Base-by-base conservation (phyloP, 2,329 filamentous ascomycete species). In the Penicillium sp. region DNA sequence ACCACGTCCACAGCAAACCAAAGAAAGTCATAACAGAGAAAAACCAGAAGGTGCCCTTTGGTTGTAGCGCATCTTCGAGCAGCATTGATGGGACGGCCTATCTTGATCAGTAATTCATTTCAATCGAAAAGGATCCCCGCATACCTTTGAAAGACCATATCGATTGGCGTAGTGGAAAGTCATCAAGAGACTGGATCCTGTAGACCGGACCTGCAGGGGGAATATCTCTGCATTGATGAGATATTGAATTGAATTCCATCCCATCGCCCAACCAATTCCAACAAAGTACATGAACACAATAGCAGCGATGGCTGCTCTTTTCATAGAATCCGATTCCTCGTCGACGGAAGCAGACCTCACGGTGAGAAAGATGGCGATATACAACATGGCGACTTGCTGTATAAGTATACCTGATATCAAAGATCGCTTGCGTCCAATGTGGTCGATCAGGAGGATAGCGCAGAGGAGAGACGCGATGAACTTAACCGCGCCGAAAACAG, bases 361-460 rank as follows among this genome's bases (percentile, higher is more conserved):
- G 2, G 67, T 67, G 2, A 83, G 70, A 70, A 80, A 82, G 43
- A 81, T 75, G 14, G 79, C 79, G 69, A 82, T 77, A 66, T 83
- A 83, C 2, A 81, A 67, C 77, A 83, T 81, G n/a, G 77, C 68
- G 10, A 82, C n/a, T 1, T 76, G 66, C 53, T 82, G 79, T 7
- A 78, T 68, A 38, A 60, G 68, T 36, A 82, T 80, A 8, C 80
- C 80, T n/a, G 73, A 72, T 40, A 74, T 70, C 6, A 83, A 71
- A 1, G 79, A 72, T 13, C 79, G 72, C 72, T 90, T 90, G 48
- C 89, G 84, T 1, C 88, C 88, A 55, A 92, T 83, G 52, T 86
- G 83, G 62, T 92, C 89, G 61, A 92, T 87, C 2, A 92, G 81
- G 78, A 91, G 88, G 48, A 91, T 78, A 0, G 88, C 88, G 68